phyloP scores from a whole-genome alignment of 2,329 filamentous ascomycete species.

The Pseudogymnoascus sp. region DNA sequence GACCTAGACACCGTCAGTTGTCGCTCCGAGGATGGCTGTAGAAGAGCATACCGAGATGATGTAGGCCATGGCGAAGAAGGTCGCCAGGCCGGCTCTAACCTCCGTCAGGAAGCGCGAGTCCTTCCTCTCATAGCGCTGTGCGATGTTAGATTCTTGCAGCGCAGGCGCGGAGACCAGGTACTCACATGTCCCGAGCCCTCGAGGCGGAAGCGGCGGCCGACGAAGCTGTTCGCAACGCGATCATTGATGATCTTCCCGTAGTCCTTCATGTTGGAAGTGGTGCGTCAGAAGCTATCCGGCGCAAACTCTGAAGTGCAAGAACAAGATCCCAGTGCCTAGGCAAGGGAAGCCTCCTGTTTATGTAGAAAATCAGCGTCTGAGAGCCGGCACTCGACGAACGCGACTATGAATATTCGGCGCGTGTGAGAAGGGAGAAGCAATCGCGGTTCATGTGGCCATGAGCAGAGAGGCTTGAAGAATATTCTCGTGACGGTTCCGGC shows the following conservation, averaged over 20 bases:
- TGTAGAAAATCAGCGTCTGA: conserved; percentile 2
- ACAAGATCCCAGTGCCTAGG: neutral
- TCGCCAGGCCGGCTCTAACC: conserved; percentile 72
- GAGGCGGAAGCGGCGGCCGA: conserved; percentile 69
- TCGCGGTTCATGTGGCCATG: neutral
- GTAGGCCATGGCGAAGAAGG: conserved; percentile 61
- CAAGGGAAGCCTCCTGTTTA: neutral
- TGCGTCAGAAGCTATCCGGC: neutral
- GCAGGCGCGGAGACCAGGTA: conserved; percentile 18
- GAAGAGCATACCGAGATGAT: conserved; percentile 49
- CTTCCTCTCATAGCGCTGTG: conserved; percentile 33
- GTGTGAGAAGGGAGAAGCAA: neutral
- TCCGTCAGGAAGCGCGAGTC: conserved; percentile 76
- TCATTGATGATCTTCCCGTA: conserved; percentile 38
- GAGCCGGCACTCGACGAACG: neutral
- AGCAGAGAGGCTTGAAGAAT: conserved; percentile 4
- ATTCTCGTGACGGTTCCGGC: conserved; percentile 1
- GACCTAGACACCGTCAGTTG: conserved; percentile 40
- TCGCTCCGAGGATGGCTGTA: conserved; percentile 23
- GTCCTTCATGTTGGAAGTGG: conserved; percentile 8
- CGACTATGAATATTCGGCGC: conserved; percentile 2
- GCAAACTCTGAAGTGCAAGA: conserved; percentile 5
- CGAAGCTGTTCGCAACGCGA: conserved; percentile 53
- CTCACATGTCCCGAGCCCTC: conserved; percentile 77
- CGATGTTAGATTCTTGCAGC: conserved; percentile 10